phyloP scores from a whole-genome alignment of 2,329 filamentous ascomycete genomes.

The Eutypella sp. region DNA sequence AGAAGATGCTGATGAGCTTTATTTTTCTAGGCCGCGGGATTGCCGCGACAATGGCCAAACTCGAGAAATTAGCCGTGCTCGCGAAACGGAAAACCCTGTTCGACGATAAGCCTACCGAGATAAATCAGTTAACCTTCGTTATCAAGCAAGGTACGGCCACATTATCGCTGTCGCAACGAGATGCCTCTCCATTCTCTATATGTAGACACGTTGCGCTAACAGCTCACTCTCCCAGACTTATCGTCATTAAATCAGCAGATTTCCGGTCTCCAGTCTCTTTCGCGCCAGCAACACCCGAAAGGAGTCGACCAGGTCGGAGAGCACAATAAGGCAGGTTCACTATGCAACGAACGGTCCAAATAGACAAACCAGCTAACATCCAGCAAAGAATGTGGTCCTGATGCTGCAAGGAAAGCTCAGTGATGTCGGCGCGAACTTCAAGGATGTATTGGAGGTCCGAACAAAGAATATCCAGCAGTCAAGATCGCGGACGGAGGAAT shows the following conservation, averaged over 20 bases:
- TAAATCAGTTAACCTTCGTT: conserved; percentile 93
- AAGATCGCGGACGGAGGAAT: conserved; percentile 88
- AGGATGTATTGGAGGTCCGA: conserved; percentile 90
- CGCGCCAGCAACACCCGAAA: conserved; percentile 69
- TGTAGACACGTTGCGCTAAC: neutral
- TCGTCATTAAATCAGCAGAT: conserved; percentile 82
- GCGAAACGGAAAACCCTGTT: conserved; percentile 97
- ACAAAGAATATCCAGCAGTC: conserved; percentile 98
- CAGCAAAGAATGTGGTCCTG: conserved; percentile 74
- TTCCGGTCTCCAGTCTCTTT: conserved; percentile 70
- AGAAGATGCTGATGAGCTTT: too few species aligned
- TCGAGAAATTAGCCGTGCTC: conserved; percentile 88
- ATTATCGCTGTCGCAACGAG: neutral
- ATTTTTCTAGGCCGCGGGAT: conserved; percentile 66
- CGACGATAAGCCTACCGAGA: conserved; percentile 93
- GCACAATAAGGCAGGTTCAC: conserved; percentile 60
- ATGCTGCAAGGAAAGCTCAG: conserved; percentile 87
- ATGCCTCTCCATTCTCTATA: neutral
- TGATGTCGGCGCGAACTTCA: conserved; percentile 92
- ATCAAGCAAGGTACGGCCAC: conserved; percentile 67
- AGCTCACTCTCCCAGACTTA: conserved; percentile 52
- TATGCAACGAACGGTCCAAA: neutral
- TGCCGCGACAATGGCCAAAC: conserved; percentile 85
- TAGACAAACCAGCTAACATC: neutral
- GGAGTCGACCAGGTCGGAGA: conserved; percentile 75